Evolutionary conservation across 2,329 filamentous ascomycete species (phyloP), one percentile per base, ranked within the genome.

Genomic region (Aspergillus fumigatus): DNA sequence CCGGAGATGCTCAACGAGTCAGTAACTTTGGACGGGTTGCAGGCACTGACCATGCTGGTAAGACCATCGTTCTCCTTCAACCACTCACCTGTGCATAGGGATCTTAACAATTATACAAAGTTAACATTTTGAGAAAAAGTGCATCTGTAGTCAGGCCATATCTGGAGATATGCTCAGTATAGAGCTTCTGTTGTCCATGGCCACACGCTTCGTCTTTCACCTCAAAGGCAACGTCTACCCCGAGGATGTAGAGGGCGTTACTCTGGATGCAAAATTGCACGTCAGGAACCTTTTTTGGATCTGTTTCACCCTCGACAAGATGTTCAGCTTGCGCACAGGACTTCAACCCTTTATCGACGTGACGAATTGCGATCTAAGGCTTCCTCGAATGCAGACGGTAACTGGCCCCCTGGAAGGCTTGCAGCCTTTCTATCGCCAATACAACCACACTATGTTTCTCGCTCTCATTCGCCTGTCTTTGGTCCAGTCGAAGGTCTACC

Each of bases 31-130:
- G 56, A 60, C 14, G 58, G 58, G 1, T n/a, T 60, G 6, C 58
- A 60, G 29, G 27, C 58, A 3, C 32, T 60, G 8, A 21, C 58
- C 14, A 47, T 60, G 48, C 50, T 60, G n/a, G 58, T 60, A 48
- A 41, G 45, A 38, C 32, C 32, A 17, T 26, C 5, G 51, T 14
- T 54, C 17, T n/a, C 4, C 5, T 23, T 19, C 11, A 6, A 14
- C 3, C 14, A 21, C 7, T 23, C 14, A 5, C 14, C 14, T 35
- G 14, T 38, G 32, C 3, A 38, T 14, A 3, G 32, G 5, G 14
- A 7, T 38, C 14, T 17, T 3, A 4, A n/a, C 8, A 17, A 14
- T 38, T 14, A 38, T 38, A 6, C 4, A n/a, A 3, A 7, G 4
- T 48, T 29, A 51, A 43, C 19, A 9, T 8, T 14, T 4, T n/a